Evolutionary conservation across 129 eudicot species (phyloP).

Genomic region (Flaveria brownii): DNA sequence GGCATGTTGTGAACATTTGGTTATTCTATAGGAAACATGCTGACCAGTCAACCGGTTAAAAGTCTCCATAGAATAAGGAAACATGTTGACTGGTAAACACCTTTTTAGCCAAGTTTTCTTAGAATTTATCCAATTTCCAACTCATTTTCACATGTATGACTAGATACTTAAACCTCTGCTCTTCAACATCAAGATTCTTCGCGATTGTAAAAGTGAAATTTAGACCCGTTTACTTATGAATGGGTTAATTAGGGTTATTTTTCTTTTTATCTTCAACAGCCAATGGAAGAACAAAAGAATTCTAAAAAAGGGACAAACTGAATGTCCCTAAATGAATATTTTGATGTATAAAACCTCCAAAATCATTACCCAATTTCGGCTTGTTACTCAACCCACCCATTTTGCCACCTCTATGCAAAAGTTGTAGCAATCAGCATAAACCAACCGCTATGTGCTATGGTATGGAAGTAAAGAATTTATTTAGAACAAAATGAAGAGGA

Average conservation of each 20-base stretch:
- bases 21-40: not conserved
- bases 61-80: not conserved
- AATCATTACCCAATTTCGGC: not conserved
- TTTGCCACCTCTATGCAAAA: too few relatives aligned
- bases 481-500: too few relatives aligned
- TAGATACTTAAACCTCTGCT: not conserved
- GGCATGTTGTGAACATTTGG: not conserved
- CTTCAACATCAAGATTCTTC: constrained; percentile 9
- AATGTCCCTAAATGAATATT: not conserved
- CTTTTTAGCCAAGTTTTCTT: not conserved
- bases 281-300: not conserved
- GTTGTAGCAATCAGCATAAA: too few relatives aligned
- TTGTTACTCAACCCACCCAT: not conserved
- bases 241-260: not conserved
- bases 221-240: not conserved
- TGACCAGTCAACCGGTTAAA: constrained; percentile 1
- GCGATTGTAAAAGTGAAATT: not conserved
- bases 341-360: too few relatives aligned
- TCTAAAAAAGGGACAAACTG: not conserved
- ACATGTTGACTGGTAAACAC: not conserved
- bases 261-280: not conserved
- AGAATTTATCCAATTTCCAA: not conserved
- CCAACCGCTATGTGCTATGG: too few relatives aligned
- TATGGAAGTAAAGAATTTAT: too few relatives aligned
- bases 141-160: not conserved